phyloP scores from a whole-genome alignment of 192 early-diverging fungal species.

The Entophlyctis luteolus region DNA sequence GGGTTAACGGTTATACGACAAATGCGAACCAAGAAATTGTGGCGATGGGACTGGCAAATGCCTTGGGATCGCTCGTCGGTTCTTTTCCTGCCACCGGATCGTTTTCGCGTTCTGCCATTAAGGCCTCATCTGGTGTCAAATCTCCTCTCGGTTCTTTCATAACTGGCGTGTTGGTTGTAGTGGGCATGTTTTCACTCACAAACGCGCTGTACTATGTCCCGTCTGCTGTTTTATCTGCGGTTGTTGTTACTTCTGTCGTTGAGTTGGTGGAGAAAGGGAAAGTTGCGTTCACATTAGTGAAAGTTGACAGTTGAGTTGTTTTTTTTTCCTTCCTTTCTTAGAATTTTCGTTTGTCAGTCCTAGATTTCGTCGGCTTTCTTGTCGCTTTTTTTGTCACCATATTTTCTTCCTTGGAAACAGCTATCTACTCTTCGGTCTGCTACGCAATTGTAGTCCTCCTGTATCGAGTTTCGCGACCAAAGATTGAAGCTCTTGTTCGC shows the following conservation, averaged over 20 bases:
- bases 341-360: constrained; percentile 5
- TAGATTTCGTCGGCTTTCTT: constrained; percentile 52
- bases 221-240: constrained; percentile 70
- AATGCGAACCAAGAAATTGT: constrained; percentile 85
- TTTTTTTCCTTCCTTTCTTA: neutral
- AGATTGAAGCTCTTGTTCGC: constrained; percentile 40
- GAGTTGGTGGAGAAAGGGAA: constrained; percentile 66
- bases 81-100: constrained; percentile 89
- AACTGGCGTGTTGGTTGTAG: constrained; percentile 75
- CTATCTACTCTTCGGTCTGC: constrained; percentile 74
- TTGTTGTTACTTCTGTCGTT: constrained; percentile 80
- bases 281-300: constrained; percentile 34
- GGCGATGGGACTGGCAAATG: constrained; percentile 80
- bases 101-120: constrained; percentile 91
- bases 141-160: constrained; percentile 77
- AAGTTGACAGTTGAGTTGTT: constrained; percentile 6
- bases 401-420: constrained; percentile 68
- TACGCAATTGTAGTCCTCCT: constrained; percentile 71
- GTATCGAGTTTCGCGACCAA: constrained; percentile 69
- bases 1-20: constrained; percentile 76
- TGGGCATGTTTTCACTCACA: constrained; percentile 79
- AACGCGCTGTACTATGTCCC: constrained; percentile 86
- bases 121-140: constrained; percentile 78
- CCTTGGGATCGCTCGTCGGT: constrained; percentile 80
- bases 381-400: constrained; percentile 57